Conservation (phyloP, 1,284 basidiomycete genomes). For the Macrocystidia cucumis region DNA sequence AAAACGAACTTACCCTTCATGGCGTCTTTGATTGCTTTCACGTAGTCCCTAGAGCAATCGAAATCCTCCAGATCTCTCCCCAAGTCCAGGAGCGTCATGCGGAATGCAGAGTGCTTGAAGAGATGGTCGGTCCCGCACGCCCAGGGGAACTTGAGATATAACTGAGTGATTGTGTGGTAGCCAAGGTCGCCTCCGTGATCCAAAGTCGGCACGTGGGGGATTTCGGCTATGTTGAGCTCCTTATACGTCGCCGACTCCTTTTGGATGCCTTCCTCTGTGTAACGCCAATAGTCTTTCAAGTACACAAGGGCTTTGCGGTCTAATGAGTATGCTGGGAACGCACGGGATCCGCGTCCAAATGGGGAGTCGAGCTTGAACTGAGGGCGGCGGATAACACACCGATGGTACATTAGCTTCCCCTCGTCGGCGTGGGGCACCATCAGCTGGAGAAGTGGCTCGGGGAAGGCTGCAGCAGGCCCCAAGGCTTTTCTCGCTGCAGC, state of each 20-base stretch:
- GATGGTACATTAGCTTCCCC: constrained; percentile 2
- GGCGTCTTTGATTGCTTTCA: constrained; percentile 5
- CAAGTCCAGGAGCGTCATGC: constrained; percentile 7
- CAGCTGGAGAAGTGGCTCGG: not conserved
- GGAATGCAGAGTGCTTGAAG: constrained; percentile 5
- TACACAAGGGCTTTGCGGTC: constrained; percentile 9
- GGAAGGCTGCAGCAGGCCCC: not conserved
- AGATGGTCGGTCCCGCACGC: not conserved
- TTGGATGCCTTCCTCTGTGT: constrained; percentile 8
- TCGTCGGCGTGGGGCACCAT: constrained; percentile 7
- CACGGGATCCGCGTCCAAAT: constrained; percentile 9
- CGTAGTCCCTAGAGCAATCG: constrained; percentile 2
- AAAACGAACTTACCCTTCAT: constrained; percentile 9
- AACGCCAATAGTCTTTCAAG: constrained; percentile 19
- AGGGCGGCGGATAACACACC: constrained; percentile 1
- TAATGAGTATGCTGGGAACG: constrained; percentile 7
- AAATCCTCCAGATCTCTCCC: constrained; percentile 4
- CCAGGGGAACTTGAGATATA: constrained; percentile 1
- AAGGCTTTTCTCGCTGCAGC: not conserved
- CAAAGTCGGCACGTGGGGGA: constrained; percentile 11
- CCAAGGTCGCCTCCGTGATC: constrained; percentile 6
- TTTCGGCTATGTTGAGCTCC: constrained; percentile 9
- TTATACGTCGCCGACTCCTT: constrained; percentile 15
- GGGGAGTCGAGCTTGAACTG: constrained; percentile 5
- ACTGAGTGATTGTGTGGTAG: constrained; percentile 2